Evolutionary conservation across 345 rosid genomes (phyloP), one percentile per base, ranked within the genome.

Genomic region (Alliaria petiolata): DNA sequence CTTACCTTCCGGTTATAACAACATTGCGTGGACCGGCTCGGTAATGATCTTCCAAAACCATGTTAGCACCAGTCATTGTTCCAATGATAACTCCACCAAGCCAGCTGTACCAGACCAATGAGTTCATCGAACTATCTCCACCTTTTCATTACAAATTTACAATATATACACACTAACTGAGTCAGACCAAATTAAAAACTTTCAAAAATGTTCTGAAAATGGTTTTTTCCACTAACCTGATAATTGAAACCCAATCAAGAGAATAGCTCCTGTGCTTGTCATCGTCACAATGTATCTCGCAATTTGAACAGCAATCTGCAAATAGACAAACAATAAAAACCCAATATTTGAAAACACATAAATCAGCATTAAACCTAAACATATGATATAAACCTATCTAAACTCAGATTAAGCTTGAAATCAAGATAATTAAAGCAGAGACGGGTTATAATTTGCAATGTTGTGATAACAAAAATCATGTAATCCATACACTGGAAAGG

Each of bases 91-190:
- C 65, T 34, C 98, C 96, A 65, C 98, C 98, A 69, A 93, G 87
- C 98, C 97, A 93, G 82, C 98, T 93, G 83, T 84, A 91, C 96
- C 98, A 93, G 77, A 87, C 81, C 80, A 93, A 79, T 26, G 81
- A 70, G 74, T 89, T 81, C 93, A 93, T 85, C 78, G 92, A 89
- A 76, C 83, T 60, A 54, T 91, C 97, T 65, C 97, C 98, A 62
- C 96, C 97, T 91, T 81, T 74, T 79, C 8, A 52, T 77, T 34
- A 72, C 65, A 49, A 22, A n/a, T n/a, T n/a, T n/a, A n/a, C n/a
- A 8, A 68, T 20, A 71, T 51, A 60, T 51, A 60, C 30, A 59
- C 47, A 68, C 36, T n/a, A 43, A 49, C 15, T 14, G 58, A 84
- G 63, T 54, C 56, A 26, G 33, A 19, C 5, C 38, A 20, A 72